Evolutionary conservation across 2,329 filamentous ascomycete species (phyloP).

Genomic region (Fusarium solani-melongenae): DNA sequence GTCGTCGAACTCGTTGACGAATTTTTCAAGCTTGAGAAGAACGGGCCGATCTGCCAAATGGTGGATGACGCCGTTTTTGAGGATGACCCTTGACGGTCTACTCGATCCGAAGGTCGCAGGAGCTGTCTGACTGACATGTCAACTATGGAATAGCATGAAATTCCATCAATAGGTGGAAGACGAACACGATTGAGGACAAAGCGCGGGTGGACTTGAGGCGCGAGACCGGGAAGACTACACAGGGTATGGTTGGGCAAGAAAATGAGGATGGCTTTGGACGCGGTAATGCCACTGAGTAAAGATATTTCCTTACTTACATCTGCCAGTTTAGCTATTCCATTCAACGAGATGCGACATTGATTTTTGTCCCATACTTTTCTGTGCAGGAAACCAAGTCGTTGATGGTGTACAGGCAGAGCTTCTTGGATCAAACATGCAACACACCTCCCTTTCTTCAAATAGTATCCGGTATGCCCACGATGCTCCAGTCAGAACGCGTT

Average conservation of each 20-base stretch:
- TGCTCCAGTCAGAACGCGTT: neutral
- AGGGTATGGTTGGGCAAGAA: no score
- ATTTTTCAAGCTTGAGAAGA: neutral
- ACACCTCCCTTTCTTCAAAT: neutral
- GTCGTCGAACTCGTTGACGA: neutral
- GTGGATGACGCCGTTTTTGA: neutral
- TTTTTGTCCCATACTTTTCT: neutral
- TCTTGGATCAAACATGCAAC: neutral
- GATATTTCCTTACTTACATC: accelerated
- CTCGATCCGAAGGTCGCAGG: neutral
- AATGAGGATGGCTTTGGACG: no score
- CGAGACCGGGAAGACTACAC: no score
- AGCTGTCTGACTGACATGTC: no score
- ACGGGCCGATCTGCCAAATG: neutral
- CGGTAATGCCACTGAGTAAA: neutral
- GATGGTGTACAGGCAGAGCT: neutral
- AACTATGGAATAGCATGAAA: no score
- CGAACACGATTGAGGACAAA: no score
- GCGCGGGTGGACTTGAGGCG: no score
- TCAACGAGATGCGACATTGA: accelerated
- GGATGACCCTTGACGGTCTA: neutral
- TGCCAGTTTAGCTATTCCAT: neutral
- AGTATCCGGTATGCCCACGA: neutral
- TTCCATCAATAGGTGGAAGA: no score
- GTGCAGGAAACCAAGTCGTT: neutral